Evolutionary conservation across 1,284 basidiomycete genomes (phyloP), one percentile per base, ranked within the genome.

Genomic region (Sanghuangporus baumii): DNA sequence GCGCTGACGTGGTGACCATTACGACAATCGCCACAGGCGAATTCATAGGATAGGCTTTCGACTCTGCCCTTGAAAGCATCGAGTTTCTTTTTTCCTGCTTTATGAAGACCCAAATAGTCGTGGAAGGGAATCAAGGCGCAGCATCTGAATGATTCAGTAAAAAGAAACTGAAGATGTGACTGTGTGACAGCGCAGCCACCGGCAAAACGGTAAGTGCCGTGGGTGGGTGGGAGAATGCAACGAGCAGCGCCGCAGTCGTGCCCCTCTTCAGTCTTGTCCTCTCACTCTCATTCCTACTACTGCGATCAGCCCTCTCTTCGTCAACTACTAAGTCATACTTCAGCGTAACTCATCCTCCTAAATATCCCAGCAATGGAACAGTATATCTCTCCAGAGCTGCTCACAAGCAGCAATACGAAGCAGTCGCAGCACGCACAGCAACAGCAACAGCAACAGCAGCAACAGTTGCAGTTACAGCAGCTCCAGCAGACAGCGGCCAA

Each of bases 401-500:
- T 66, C 56, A 55, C 38, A 11, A 46, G 59, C 58, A 41, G 23
- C 48, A 46, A 52, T 55, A 18, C 59, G 37, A 64, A 61, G 47
- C 59, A 59, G 31, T 41, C 56, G 56, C 66, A 65, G 57, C 60
- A 65, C 31, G 36, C 57, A 34, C 64, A n/a, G n/a, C 57, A 56
- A 6, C 56, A 59, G 43, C 57, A 60, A 47, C 55, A 60, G 46
- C 64, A 52, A 52, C 57, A 56, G 7, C 57, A 59, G 43, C 57
- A 60, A 47, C 55, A 60, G 46, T 38, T 60, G 46, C 66, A 65
- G 52, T 59, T 61, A 50, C 56, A 62, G 37, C 60, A 57, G 55
- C 37, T 58, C 18, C 66, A 50, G 57, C 61, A 60, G 40, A 47
- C 76, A 70, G 69, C 57, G 26, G 59, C 75, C 73, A 59, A 72